phyloP scores from a whole-genome alignment of 176 grass and related monocot genomes.

The Zea luxurians region DNA sequence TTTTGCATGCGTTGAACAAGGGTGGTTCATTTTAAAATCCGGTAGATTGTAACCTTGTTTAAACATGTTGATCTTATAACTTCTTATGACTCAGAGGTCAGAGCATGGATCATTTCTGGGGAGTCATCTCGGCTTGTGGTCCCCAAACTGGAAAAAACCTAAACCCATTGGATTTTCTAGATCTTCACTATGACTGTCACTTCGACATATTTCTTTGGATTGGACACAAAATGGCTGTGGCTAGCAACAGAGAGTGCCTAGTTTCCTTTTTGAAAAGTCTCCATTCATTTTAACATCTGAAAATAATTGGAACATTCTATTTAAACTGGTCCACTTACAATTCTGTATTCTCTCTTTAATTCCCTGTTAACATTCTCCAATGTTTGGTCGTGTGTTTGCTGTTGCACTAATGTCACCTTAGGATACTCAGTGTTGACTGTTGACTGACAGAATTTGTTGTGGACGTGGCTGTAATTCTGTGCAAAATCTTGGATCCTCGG shows the following conservation, averaged over 20 bases:
- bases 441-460: neutral
- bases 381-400: neutral
- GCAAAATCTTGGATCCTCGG: neutral
- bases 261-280: neutral
- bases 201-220: neutral
- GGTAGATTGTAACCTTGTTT: neutral
- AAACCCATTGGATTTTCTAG: neutral
- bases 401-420: neutral
- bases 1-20: neutral
- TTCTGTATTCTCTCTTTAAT: neutral
- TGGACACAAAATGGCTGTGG: neutral
- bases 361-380: neutral
- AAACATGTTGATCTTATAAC: neutral
- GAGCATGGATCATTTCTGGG: neutral
- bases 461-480: neutral
- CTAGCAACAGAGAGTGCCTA: neutral
- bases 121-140: neutral
- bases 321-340: neutral
- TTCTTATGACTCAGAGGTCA: constrained; percentile 1
- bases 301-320: neutral
- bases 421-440: neutral
- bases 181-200: neutral
- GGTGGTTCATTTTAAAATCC: neutral
- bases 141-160: neutral
- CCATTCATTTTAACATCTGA: neutral